These are phyloP conservation scores for Pleurotus sapidus DNA, from an alignment of 768 basidiomycete species.

Conservation along the genomic window DNA sequence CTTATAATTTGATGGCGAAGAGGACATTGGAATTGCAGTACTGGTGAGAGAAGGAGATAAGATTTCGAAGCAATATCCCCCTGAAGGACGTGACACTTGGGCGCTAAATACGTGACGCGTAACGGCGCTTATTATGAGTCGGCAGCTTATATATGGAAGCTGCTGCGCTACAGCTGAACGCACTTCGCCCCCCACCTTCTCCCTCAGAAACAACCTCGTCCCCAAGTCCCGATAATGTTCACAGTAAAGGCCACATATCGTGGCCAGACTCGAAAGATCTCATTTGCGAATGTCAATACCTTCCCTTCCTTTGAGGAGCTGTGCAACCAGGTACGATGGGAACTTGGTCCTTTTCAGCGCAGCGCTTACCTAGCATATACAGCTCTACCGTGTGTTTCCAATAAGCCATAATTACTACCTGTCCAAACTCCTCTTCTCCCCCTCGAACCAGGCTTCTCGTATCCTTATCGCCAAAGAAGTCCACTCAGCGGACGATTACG, in stretches of 20 bases:
- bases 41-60: too few relatives aligned
- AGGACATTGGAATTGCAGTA: too few relatives aligned
- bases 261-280: constrained; percentile 65
- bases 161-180: constrained; percentile 2
- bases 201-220: constrained; percentile 16
- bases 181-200: constrained; percentile 7
- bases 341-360: background rate
- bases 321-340: constrained; percentile 53
- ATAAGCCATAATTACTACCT: constrained; percentile 58
- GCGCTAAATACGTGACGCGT: background rate
- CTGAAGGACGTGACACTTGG: background rate
- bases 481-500: constrained; percentile 57
- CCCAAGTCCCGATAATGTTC: constrained; percentile 50
- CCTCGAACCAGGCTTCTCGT: constrained; percentile 47
- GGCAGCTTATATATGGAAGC: constrained; percentile 4
- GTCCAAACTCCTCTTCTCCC: constrained; percentile 68
- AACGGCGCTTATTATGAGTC: background rate
- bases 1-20: background rate
- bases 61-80: too few relatives aligned
- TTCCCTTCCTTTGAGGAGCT: constrained; percentile 69
- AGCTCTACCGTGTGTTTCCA: constrained; percentile 75
- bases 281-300: constrained; percentile 43
- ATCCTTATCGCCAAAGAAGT: constrained; percentile 64
- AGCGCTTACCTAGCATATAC: constrained; percentile 21
- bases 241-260: constrained; percentile 78